Evolutionary conservation across 495 filamentous ascomycete species (phyloP), one percentile per base, ranked within the genome.

Genomic region (Aspergillus biplanus): DNA sequence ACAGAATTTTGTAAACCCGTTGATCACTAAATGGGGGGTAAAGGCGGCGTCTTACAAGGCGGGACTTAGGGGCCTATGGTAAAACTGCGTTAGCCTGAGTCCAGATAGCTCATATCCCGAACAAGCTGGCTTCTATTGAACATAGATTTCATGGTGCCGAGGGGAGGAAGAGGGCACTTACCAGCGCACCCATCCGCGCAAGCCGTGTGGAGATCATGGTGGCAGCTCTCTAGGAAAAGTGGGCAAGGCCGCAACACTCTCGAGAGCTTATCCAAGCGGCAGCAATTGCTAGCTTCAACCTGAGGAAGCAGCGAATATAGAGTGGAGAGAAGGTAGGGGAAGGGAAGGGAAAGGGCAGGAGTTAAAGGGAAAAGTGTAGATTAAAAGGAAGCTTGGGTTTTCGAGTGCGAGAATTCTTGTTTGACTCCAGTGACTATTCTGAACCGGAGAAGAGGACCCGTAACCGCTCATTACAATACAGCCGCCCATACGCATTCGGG

Each of bases 191-290:
- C 70, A 81, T 69, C 76, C 82, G 82, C 78, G 80, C 79, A 69
- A 86, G 75, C 73, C 79, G 79, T 70, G 82, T 76, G 67, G 82
- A 78, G 68, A 86, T 82, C 83, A 86, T 86, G 65, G 70, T 83
- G 76, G 62, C 73, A 78, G 77, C 71, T 76, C 72, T 76, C 73
- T 73, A 71, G 69, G 60, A 65, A 65, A 70, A 62, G 56, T 63
- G 63, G 62, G 72, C 68, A 62, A 65, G 58, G 59, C 70, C 64
- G 68, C 67, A 68, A 73, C 71, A 74, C 76, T 75, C 77, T 70
- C 70, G 67, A 69, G 65, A 64, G 67, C 65, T 55, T 64, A 73
- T 69, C 70, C 68, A 73, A 66, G 71, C 62, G 70, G 67, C 71
- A 75, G 65, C 58, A 49, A 58, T 27, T 65, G 79, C 73, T 70